phyloP scores from a whole-genome alignment of 805 yeast genomes.

The Candida argentea region DNA sequence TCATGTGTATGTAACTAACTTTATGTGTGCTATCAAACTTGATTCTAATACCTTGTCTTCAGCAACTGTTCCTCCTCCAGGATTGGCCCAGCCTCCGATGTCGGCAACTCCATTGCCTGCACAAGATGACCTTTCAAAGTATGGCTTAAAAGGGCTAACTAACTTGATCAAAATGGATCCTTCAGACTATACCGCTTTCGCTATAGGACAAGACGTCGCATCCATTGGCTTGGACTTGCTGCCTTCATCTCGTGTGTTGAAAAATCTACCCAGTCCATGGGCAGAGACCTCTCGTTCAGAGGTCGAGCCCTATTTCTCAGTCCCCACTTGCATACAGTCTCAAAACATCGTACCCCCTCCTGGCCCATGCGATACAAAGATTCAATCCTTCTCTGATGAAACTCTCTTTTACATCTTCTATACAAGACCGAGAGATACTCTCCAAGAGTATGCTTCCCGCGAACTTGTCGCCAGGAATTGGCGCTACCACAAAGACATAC shows the following conservation, averaged over 20 bases:
- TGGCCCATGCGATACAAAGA: conserved; percentile 37
- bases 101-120: conserved; percentile 1
- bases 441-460: conserved; percentile 89
- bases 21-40: neutral
- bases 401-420: conserved; percentile 90
- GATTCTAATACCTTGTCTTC: neutral
- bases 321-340: conserved; percentile 40
- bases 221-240: conserved; percentile 55
- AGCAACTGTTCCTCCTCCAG: no score
- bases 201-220: conserved; percentile 67
- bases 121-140: conserved; percentile 42
- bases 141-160: conserved; percentile 57
- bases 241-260: conserved; percentile 39
- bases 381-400: conserved; percentile 70
- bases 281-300: conserved; percentile 81
- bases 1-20: conserved; percentile 1
- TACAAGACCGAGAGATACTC: conserved; percentile 82
- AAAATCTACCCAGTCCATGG: conserved; percentile 88
- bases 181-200: conserved; percentile 52
- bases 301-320: conserved; percentile 72
- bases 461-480: conserved; percentile 89
- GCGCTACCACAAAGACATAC: conserved; percentile 93
- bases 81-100: conserved; percentile 1
- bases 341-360: conserved; percentile 28
- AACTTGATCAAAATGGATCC: conserved; percentile 53